Percentiles rank a stretch among this genome's conserved stretches.
phyloP scores from a whole-genome alignment of 2,329 filamentous ascomycete species.

The Escovopsis weberi region DNA sequence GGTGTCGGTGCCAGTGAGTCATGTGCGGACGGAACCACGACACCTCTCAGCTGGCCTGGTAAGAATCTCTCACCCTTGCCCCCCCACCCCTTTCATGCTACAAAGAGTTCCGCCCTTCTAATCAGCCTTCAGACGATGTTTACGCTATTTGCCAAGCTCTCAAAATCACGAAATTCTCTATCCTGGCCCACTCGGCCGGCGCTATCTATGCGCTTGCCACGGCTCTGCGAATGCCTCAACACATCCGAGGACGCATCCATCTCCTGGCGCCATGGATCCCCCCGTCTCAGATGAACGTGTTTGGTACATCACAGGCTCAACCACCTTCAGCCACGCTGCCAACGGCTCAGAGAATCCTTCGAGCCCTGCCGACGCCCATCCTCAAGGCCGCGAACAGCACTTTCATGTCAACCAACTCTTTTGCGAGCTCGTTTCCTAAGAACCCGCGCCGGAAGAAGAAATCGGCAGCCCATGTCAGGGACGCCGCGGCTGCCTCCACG shows the following conservation, averaged over 20 bases:
- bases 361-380: slow-evolving; percentile 78
- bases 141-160: slow-evolving; percentile 85
- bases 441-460: slow-evolving; percentile 48
- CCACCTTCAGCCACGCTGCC: slow-evolving; percentile 78
- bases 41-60: slow-evolving; percentile 90
- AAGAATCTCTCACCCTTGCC: slow-evolving; percentile 21
- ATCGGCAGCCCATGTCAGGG: slow-evolving; percentile 24
- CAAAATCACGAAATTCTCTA: slow-evolving; percentile 89
- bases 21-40: slow-evolving; percentile 67
- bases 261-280: slow-evolving; percentile 94
- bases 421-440: slow-evolving; percentile 65
- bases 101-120: slow-evolving; percentile 9
- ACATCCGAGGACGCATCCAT: slow-evolving; percentile 88
- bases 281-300: slow-evolving; percentile 77
- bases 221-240: slow-evolving; percentile 86
- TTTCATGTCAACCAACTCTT: slow-evolving; percentile 82
- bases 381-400: slow-evolving; percentile 90
- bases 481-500: slow-evolving; percentile 16
- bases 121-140: slow-evolving; percentile 49
- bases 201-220: slow-evolving; percentile 97
- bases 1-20: slow-evolving; percentile 86
- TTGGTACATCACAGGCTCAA: slow-evolving; percentile 56
- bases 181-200: slow-evolving; percentile 88
- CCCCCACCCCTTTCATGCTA: neutral
- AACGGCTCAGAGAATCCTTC: slow-evolving; percentile 78